These are phyloP conservation scores for Inga oerstediana DNA, from an alignment of 306 rosid genomes.

Conservation along the genomic window DNA sequence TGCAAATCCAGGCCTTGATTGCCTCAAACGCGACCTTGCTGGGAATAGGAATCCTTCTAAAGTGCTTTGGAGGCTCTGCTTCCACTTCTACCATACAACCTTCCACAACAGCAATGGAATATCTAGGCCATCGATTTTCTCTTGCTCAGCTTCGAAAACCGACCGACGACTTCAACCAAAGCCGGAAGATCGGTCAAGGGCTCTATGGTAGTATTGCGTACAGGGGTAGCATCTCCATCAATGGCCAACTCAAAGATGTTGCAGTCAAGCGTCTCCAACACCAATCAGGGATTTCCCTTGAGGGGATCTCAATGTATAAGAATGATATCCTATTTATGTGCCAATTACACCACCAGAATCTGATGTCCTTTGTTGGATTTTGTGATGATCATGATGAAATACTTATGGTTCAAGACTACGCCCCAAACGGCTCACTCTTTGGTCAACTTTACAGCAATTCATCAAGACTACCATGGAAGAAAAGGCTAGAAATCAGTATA, in stretches of 20 bases:
- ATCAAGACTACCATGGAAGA: background rate
- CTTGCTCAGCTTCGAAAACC: no score
- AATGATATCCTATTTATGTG: background rate
- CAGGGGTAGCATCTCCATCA: no score
- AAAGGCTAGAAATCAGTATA: background rate
- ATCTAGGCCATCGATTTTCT: background rate
- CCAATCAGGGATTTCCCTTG: background rate
- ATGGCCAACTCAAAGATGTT: no score
- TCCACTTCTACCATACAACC: background rate
- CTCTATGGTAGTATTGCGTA: no score
- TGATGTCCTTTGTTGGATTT: background rate
- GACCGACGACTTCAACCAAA: no score
- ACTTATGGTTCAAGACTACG: background rate
- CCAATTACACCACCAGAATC: background rate
- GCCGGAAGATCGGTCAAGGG: no score
- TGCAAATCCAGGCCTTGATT: no score
- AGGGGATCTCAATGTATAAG: background rate
- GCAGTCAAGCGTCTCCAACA: no score
- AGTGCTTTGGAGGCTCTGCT: background rate
- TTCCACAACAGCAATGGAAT: background rate
- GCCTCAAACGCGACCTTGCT: no score
- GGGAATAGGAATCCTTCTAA: background rate
- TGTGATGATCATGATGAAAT: background rate
- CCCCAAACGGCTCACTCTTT: background rate
- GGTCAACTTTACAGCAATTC: background rate